These are phyloP conservation scores for Psilocybe cubensis DNA, from an alignment of 768 basidiomycete genomes.

Conservation along the genomic window DNA sequence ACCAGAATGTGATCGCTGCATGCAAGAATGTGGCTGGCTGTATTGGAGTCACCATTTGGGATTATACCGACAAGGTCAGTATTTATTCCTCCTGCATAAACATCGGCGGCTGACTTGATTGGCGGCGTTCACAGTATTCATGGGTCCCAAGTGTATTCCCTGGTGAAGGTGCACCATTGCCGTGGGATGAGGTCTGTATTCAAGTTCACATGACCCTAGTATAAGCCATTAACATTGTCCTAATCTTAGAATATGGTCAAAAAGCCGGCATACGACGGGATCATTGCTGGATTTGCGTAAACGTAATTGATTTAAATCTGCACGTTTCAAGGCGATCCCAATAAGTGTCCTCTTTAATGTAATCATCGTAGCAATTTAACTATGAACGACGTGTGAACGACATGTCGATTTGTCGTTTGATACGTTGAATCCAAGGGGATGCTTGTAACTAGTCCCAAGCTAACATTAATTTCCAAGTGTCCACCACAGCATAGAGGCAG, in stretches of 20 bases:
- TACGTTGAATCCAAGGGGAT: too few species aligned
- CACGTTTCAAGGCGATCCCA: too few species aligned
- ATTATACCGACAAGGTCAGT: conserved; percentile 43
- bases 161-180: conserved; percentile 42
- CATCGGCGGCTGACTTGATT: not conserved
- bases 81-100: not conserved
- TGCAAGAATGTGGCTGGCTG: conserved; percentile 49
- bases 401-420: too few species aligned
- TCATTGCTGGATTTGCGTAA: conserved; percentile 36
- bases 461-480: too few species aligned
- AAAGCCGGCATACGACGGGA: conserved; percentile 52
- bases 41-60: conserved; percentile 51
- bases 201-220: not conserved
- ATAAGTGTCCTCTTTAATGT: too few species aligned
- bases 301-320: not conserved
- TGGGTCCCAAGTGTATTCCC: conserved; percentile 42
- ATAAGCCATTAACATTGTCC: not conserved
- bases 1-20: conserved; percentile 55
- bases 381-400: too few species aligned
- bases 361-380: too few species aligned
- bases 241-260: conserved; percentile 37
- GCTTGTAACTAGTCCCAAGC: too few species aligned
- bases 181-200: conserved; percentile 38
- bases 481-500: not conserved
- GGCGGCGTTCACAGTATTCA: conserved; percentile 37